Evolutionary conservation across 805 yeast species (phyloP), one percentile per base, ranked within the genome.

Genomic region (Scheffersomyces ergatensis): DNA sequence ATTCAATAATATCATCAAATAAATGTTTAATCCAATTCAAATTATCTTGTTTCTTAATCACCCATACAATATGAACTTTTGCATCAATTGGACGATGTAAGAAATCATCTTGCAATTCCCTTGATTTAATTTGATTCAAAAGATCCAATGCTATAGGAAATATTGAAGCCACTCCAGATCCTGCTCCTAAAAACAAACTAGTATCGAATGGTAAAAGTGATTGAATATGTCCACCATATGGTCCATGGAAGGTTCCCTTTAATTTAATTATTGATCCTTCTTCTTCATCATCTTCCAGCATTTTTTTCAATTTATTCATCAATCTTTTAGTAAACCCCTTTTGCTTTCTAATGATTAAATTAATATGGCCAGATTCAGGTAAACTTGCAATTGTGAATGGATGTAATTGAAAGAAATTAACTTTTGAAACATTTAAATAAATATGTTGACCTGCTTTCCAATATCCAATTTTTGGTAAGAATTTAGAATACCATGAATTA

Each of bases 361-460:
- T 63, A 51, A 76, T 63, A 30, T 63, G 65, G 2, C 68, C 68
- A 2, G 64, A 41, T 5, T 58, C 65, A 11, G 73, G 54, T 27
- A 70, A 47, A 37, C 72, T 65, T 3, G 70, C 52, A 37, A 74
- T 69, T 2, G 78, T 71, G 50, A 74, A 74, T 1, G 80, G 80
- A 49, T 74, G 80, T 45, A 58, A 60, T 44, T 72, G 76, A 32
- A 69, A 49, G 5, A 50, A 45, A 2, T 60, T 56, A 14, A 73
- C 65, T 39, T 62, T 62, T 4, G 63, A 51, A 6, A 74, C 72
- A 36, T 61, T 69, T n/a, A 74, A 51, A 29, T 57, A 60, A 11
- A 73, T 61, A 48, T 74, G 76, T 49, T 72, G 77, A 3, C 79
- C 79, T 0, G 78, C 65, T 38, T 60, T 60, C 80, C 80, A 74